Conservation (phyloP, 2,329 filamentous ascomycete genomes). For the Sporothrix globosa region DNA sequence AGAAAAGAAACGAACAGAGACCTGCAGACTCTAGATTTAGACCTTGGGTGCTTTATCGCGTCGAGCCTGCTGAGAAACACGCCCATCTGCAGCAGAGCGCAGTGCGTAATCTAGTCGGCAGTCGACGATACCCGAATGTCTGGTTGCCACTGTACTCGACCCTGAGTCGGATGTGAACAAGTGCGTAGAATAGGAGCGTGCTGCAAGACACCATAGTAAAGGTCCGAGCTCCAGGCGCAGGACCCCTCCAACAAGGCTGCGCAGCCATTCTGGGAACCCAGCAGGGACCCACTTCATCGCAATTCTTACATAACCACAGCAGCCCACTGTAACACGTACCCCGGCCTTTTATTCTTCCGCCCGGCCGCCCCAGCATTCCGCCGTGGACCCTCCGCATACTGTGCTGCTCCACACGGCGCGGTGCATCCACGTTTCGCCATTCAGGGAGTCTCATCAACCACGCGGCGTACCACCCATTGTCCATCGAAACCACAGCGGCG, state of each 20-base stretch:
- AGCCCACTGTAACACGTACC: not conserved
- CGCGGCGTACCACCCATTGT: not conserved
- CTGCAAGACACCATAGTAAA: too few species aligned
- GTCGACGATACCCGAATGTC: slow-evolving; percentile 6
- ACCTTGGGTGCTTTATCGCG: not conserved
- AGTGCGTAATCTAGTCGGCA: slow-evolving; percentile 3
- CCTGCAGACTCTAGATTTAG: too few species aligned
- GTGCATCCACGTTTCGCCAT: slow-evolving; percentile 16
- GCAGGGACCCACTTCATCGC: not conserved
- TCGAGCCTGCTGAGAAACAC: slow-evolving; percentile 2
- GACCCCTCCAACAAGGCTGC: slow-evolving; percentile 9
- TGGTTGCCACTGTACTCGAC: not conserved
- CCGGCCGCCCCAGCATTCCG: not conserved
- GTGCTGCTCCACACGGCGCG: slow-evolving; percentile 23
- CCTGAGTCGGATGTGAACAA: not conserved
- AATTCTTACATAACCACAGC: not conserved
- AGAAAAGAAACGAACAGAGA: slow-evolving; percentile 10
- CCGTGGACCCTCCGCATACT: slow-evolving; percentile 25
- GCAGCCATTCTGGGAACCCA: not conserved
- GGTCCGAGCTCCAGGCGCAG: not conserved
- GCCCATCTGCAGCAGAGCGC: slow-evolving; percentile 1
- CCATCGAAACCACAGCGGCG: slow-evolving; percentile 16
- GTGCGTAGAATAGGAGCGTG: slow-evolving; percentile 5
- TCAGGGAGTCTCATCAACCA: slow-evolving; percentile 16
- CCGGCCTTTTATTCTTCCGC: slow-evolving; percentile 27